A percentile compares a stretch with the other conserved stretches of the same genome.
Evolutionary conservation across 331 rosid species (phyloP).

Genomic region (Spiraea crenata): DNA sequence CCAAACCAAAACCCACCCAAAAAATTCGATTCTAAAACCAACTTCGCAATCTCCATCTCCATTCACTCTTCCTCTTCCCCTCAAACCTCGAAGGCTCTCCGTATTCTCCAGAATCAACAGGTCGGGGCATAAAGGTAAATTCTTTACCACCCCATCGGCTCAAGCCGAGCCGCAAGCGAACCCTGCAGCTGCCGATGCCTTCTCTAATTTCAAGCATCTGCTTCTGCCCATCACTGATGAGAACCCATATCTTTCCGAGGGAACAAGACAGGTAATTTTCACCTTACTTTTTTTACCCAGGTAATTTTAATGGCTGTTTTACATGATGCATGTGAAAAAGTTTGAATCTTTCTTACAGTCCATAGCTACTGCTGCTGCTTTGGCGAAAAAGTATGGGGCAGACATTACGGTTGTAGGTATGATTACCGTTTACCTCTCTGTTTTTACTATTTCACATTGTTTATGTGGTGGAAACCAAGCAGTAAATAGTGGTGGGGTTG

Average conservation of each 20-base stretch:
- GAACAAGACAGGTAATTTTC: slow-evolving; percentile 65
- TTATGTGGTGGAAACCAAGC: slow-evolving; percentile 13
- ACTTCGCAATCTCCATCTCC: slow-evolving; percentile 14
- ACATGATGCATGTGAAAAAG: background rate
- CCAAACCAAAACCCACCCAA: slow-evolving; percentile 25
- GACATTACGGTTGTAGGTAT: slow-evolving; percentile 91
- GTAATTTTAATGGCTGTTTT: background rate
- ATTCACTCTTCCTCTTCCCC: slow-evolving; percentile 25
- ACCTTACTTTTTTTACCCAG: slow-evolving; percentile 13
- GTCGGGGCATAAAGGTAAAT: slow-evolving; percentile 32
- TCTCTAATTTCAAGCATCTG: slow-evolving; percentile 68
- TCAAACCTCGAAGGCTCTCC: slow-evolving; percentile 36
- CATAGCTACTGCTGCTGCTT: slow-evolving; percentile 67
- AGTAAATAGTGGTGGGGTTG: background rate
- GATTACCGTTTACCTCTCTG: slow-evolving; percentile 6
- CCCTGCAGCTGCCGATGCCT: slow-evolving; percentile 48
- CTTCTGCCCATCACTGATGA: slow-evolving; percentile 86
- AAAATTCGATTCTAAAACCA: slow-evolving; percentile 25
- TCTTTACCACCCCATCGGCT: slow-evolving; percentile 28
- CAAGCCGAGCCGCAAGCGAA: slow-evolving; percentile 54
- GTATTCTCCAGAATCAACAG: slow-evolving; percentile 28
- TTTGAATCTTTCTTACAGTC: slow-evolving; percentile 47
- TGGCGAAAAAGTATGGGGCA: slow-evolving; percentile 88
- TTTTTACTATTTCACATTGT: slow-evolving; percentile 3
- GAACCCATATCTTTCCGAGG: slow-evolving; percentile 82